Conservation (phyloP, 306 rosid species). For the Acacia crassicarpa region DNA sequence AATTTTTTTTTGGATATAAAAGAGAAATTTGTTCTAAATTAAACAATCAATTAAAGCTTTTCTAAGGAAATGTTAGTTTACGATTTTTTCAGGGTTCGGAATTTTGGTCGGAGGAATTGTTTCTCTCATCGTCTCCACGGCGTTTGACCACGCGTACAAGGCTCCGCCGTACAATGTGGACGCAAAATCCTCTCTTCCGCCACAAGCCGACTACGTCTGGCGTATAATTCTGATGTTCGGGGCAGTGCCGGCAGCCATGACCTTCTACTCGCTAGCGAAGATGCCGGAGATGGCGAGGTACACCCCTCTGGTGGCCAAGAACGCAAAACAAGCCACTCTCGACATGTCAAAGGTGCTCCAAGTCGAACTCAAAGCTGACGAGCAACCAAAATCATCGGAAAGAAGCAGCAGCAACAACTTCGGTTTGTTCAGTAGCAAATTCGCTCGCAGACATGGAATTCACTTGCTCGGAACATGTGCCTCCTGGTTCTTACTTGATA, state of each 20-base stretch:
- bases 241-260: constrained; percentile 33
- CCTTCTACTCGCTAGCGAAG: constrained; percentile 34
- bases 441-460: constrained; percentile 30
- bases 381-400: not conserved
- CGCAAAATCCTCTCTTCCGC: not conserved
- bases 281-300: constrained; percentile 48
- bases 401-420: not conserved
- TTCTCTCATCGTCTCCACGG: constrained; percentile 25
- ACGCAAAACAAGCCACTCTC: constrained; percentile 29
- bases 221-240: constrained; percentile 52
- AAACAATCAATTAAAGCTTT: too few relatives aligned
- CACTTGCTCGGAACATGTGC: constrained; percentile 41
- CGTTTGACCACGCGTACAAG: not conserved
- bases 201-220: constrained; percentile 46
- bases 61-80: not conserved
- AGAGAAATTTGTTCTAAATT: too few relatives aligned
- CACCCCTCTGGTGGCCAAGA: constrained; percentile 45
- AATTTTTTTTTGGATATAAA: too few relatives aligned
- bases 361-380: not conserved
- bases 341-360: constrained; percentile 47
- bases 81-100: constrained; percentile 29
- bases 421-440: constrained; percentile 33
- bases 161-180: constrained; percentile 21
- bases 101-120: constrained; percentile 40
- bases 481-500: constrained; percentile 49